Evolutionary conservation across 768 basidiomycete species (phyloP), one percentile per base, ranked within the genome.

Genomic region (Suillus clintonianus): DNA sequence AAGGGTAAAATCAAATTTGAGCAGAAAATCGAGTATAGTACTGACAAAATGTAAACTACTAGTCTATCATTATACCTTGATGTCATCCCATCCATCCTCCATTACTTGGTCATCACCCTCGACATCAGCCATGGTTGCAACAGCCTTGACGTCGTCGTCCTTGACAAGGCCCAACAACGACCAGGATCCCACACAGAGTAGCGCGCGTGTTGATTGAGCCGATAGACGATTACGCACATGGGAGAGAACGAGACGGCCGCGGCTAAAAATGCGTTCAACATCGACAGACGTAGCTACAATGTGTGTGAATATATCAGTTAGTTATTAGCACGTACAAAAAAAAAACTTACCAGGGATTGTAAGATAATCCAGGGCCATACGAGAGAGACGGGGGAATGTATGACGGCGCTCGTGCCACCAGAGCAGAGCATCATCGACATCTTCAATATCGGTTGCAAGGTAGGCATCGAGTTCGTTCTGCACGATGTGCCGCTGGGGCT

Each of bases 101-200:
- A 56, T 30, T 27, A 32, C 50, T 51, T 24, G 30, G 17, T 56
- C 54, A n/a, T 39, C 39, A 39, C 39, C 62, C 34, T 59, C 56
- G 50, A 50, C 41, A 48, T 63, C 62, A 32, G 30, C 42, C 24
- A 57, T 45, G 22, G 27, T 36, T 22, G 68, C 30, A 17, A 71
- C 68, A 3, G 47, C 57, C 22, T 32, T 43, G 9, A 62, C 50
- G 67, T 77, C 71, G 11, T 62, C 37, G 50, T 74, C 69, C 19
- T 70, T 67, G 6, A 78, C 67, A 5, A 72, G 60, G 19, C 67
- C 71, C 19, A 68, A 19, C 11, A 19, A 24, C 58, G 70, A 73
- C 78, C 78, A 80, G 1, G 34, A 36, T 9, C 75, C 71, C 1
- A 79, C 66, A 62, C 78, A 80, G 32, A 79, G 45, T 2, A 75